Conservation (phyloP, 495 filamentous ascomycete genomes). For the Penicillium robsamsonii region DNA sequence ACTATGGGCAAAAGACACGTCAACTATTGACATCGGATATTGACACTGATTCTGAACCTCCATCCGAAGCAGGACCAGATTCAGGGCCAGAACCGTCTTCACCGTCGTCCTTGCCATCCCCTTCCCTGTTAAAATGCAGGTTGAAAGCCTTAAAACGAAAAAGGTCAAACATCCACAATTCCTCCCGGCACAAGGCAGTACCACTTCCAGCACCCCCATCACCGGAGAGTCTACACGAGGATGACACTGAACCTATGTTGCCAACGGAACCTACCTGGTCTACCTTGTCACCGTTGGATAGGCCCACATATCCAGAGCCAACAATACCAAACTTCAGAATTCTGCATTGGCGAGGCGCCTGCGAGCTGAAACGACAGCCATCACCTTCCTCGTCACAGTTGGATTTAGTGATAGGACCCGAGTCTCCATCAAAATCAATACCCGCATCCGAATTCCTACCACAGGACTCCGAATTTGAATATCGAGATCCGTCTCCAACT, state of each 20-base stretch:
- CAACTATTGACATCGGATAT: not conserved
- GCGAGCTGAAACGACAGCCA: not conserved
- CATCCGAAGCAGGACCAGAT: not conserved
- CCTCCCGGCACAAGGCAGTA: not conserved
- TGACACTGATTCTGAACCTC: not conserved
- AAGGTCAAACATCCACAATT: not conserved
- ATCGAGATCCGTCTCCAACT: not conserved
- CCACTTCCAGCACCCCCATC: not conserved
- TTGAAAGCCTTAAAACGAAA: not conserved
- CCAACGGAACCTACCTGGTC: not conserved
- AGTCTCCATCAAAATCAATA: not conserved
- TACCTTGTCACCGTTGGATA: not conserved
- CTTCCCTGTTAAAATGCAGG: no score
- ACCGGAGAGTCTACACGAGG: not conserved
- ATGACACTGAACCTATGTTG: not conserved
- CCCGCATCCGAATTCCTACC: not conserved
- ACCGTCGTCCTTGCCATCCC: not conserved
- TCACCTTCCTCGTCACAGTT: not conserved
- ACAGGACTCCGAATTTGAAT: not conserved
- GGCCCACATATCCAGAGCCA: not conserved
- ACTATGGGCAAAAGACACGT: not conserved
- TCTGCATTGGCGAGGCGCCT: not conserved
- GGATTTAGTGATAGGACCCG: not conserved
- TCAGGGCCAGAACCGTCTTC: not conserved
- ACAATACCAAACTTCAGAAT: not conserved